These are phyloP conservation scores for Melampsora americana DNA, from an alignment of 1,284 basidiomycete species.

Conservation along the genomic window DNA sequence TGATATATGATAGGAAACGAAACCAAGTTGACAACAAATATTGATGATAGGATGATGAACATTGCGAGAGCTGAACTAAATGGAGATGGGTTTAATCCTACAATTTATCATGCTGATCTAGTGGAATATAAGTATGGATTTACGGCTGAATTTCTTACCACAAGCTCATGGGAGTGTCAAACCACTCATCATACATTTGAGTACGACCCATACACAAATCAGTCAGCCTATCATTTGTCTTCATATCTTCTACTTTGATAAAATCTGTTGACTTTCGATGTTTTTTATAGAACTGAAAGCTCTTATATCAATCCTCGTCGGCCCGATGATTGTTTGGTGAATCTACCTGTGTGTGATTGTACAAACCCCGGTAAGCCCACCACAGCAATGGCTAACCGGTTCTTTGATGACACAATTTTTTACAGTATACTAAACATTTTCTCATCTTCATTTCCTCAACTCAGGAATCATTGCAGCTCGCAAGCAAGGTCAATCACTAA, in stretches of 20 bases:
- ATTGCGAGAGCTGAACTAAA: slow-evolving; percentile 18
- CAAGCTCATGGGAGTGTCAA: slow-evolving; percentile 42
- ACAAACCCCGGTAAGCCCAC: slow-evolving; percentile 24
- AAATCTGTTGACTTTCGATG: not conserved
- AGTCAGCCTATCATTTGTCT: slow-evolving; percentile 7
- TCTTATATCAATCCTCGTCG: slow-evolving; percentile 7
- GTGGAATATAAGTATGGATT: slow-evolving; percentile 40
- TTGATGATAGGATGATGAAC: slow-evolving; percentile 35
- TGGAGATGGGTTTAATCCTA: slow-evolving; percentile 13
- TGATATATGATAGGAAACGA: too few relatives aligned
- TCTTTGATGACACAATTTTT: not conserved
- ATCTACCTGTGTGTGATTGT: slow-evolving; percentile 40
- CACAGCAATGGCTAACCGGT: not conserved
- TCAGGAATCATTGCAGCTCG: slow-evolving; percentile 5
- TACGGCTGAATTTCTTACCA: slow-evolving; percentile 40
- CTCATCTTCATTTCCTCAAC: not conserved
- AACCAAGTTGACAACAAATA: not conserved
- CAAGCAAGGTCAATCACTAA: slow-evolving; percentile 23
- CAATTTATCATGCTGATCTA: slow-evolving; percentile 17
- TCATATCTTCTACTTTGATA: not conserved
- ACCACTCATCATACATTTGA: slow-evolving; percentile 33
- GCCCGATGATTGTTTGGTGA: slow-evolving; percentile 24
- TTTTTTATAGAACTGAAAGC: slow-evolving; percentile 8
- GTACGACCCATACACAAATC: slow-evolving; percentile 21
- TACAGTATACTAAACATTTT: not conserved